Conservation (phyloP, 768 basidiomycete genomes). For the Lanmaoa pseudosensibilis region DNA sequence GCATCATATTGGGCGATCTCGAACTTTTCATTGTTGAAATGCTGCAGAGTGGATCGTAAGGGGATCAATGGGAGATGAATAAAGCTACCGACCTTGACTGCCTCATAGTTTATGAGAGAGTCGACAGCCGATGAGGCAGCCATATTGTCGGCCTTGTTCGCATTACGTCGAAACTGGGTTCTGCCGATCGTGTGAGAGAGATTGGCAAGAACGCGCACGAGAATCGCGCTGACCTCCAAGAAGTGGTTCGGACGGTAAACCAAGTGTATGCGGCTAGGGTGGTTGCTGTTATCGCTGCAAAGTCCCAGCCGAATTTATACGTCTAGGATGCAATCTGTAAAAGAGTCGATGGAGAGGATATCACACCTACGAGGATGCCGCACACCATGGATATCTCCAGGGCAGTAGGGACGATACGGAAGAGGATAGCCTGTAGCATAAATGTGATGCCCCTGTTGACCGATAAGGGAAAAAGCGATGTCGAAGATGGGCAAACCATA, state of each 20-base stretch:
- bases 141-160: slow-evolving; percentile 95
- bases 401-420: slow-evolving; percentile 94
- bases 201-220: neutral
- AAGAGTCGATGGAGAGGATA: neutral
- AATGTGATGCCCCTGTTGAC: slow-evolving; percentile 87
- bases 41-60: slow-evolving; percentile 43
- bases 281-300: slow-evolving; percentile 82
- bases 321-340: slow-evolving; percentile 50
- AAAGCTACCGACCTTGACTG: slow-evolving; percentile 76
- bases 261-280: slow-evolving; percentile 92
- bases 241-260: slow-evolving; percentile 95
- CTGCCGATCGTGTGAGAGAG: slow-evolving; percentile 39
- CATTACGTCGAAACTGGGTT: slow-evolving; percentile 89
- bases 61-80: slow-evolving; percentile 1
- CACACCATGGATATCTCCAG: slow-evolving; percentile 96
- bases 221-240: slow-evolving; percentile 72
- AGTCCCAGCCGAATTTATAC: slow-evolving; percentile 97
- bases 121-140: slow-evolving; percentile 94
- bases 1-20: slow-evolving; percentile 92
- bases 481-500: slow-evolving; percentile 35
- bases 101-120: slow-evolving; percentile 96
- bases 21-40: slow-evolving; percentile 95
- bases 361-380: slow-evolving; percentile 78
- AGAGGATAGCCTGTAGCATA: slow-evolving; percentile 87
- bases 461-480: neutral